Base-by-base conservation (phyloP, 106 monocot species). In the Allium fistulosum region DNA sequence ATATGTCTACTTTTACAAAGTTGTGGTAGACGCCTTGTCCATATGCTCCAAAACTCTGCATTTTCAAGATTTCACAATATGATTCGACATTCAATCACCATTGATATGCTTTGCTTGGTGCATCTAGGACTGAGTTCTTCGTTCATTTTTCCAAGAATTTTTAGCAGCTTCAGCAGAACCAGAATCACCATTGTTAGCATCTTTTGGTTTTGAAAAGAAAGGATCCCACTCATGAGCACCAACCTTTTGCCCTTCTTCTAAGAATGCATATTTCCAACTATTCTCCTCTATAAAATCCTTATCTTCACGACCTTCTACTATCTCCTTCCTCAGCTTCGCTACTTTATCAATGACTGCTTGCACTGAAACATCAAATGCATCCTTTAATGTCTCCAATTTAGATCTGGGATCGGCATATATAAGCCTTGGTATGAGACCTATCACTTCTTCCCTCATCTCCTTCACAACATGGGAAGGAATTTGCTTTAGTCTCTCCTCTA, bases 191-290 rank as follows among this genome's bases (percentile, higher is more conserved):
- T 58, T 76, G 48, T 78, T 68, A 26, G 66, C 66, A 72, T 78
- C 78, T 67, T 91, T 91, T 7, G 87, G 87, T 71, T 91, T 91
- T 37, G 87, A 91, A 66, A 91, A 91, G 80, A 82, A 91, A 17
- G 84, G 91, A 84, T 91, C 87, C 91, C 91, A 91, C 63, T 87
- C 91, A 80, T 91, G 91, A n/a, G 80, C 68, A 9, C 82, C 87
- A 17, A 87, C 87, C 26, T 49, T 77, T 65, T 83, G 77, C 8
- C 72, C 87, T 75, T 80, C 87, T 62, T 84, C 91, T 58, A 91
- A 51, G 47, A 91, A 77, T 65, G 72, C 81, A 84, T 91, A 91
- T 63, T 91, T 91, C 91, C 91, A 91, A 58, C 91, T 91, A 49
- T 91, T 91, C 74, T 91, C 87, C 74, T 91, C 91, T 45, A 82